These are phyloP conservation scores for Pseudocercospora musae DNA, from an alignment of 2,329 filamentous ascomycete species.

Conservation along the genomic window DNA sequence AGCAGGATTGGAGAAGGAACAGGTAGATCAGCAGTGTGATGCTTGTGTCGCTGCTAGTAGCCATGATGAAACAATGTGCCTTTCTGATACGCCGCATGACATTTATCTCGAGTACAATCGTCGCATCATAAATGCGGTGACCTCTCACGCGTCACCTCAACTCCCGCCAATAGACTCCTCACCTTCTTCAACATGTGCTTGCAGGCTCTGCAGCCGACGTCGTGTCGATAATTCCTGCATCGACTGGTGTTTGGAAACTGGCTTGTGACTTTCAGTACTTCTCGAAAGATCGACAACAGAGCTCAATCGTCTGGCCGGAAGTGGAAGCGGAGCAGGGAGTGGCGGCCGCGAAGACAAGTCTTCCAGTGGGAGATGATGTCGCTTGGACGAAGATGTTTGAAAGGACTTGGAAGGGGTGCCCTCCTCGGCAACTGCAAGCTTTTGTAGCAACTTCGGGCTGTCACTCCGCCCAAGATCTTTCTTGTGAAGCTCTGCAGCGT, in stretches of 20 bases:
- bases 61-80: slow-evolving; percentile 1
- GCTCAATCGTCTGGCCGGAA: slow-evolving; percentile 10
- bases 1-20: slow-evolving; percentile 1
- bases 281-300: slow-evolving; percentile 5
- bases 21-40: neutral
- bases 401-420: neutral
- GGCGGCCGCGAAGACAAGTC: slow-evolving; percentile 14
- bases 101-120: neutral
- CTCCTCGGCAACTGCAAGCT: slow-evolving; percentile 14
- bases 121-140: slow-evolving; percentile 12
- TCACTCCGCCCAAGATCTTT: slow-evolving; percentile 12
- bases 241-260: slow-evolving; percentile 16
- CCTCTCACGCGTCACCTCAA: slow-evolving; percentile 11
- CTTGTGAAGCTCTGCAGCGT: neutral
- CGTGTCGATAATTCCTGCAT: slow-evolving; percentile 20
- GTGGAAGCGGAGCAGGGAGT: slow-evolving; percentile 18
- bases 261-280: neutral
- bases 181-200: slow-evolving; percentile 29
- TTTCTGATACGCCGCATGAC: slow-evolving; percentile 2
- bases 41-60: slow-evolving; percentile 1
- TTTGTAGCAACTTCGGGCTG: slow-evolving; percentile 12
- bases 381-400: neutral
- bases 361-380: slow-evolving; percentile 18
- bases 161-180: slow-evolving; percentile 11
- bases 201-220: slow-evolving; percentile 8